Conservation (phyloP, 495 filamentous ascomycete genomes). For the Cladorrhinum samala region DNA sequence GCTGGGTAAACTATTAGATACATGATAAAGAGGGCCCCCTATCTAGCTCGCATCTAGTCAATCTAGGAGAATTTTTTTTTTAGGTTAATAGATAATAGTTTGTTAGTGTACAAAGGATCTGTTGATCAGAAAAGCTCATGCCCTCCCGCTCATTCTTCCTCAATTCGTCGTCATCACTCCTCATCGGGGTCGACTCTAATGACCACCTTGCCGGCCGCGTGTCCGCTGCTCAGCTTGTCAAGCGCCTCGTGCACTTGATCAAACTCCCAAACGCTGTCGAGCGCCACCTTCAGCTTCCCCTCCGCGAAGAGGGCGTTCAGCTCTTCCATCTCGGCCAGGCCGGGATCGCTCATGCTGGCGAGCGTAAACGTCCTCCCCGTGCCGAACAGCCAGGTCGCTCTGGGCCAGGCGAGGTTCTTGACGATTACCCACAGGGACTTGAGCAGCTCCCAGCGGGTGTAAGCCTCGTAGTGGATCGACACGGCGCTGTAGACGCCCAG, state of each 20-base stretch:
- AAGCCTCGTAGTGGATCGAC: conserved; percentile 19
- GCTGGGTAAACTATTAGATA: background rate
- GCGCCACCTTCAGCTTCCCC: conserved; percentile 25
- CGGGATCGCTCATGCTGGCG: conserved; percentile 22
- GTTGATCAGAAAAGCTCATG: background rate
- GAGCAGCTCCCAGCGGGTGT: conserved; percentile 19
- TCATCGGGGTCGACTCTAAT: conserved; percentile 16
- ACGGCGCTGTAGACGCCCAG: conserved; percentile 29
- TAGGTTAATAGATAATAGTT: too few relatives aligned
- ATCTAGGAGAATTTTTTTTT: too few relatives aligned
- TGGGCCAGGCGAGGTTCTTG: conserved; percentile 27
- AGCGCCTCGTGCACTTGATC: conserved; percentile 27
- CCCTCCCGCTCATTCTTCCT: too few relatives aligned
- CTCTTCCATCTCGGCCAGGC: conserved; percentile 23
- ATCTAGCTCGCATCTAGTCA: too few relatives aligned
- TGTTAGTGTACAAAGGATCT: background rate
- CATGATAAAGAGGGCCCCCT: background rate
- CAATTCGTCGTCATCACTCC: background rate
- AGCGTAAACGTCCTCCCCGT: conserved; percentile 26
- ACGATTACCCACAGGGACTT: conserved; percentile 18
- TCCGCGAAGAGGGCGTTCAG: conserved; percentile 23
- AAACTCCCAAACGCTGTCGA: conserved; percentile 26
- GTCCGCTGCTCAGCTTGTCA: conserved; percentile 19
- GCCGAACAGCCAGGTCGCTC: conserved; percentile 24
- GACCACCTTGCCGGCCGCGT: conserved; percentile 30